Evolutionary conservation across 345 rosid genomes (phyloP).

Genomic region (Pugionium cornutum): DNA sequence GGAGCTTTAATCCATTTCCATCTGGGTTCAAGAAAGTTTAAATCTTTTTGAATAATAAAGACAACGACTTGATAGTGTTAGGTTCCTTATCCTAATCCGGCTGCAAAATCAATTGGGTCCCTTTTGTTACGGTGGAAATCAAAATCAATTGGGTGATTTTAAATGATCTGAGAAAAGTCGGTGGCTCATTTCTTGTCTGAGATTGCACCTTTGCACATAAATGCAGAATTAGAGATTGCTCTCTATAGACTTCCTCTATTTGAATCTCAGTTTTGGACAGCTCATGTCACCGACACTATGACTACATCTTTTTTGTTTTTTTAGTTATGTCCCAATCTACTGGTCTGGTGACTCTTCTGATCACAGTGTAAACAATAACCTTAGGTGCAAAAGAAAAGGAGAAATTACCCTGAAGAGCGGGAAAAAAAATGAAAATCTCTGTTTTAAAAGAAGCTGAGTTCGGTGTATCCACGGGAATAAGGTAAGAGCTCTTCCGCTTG

Average conservation of each 20-base stretch:
- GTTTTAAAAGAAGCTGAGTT: slow-evolving; percentile 80
- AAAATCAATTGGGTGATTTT: slow-evolving; percentile 26
- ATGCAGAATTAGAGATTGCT: slow-evolving; percentile 37
- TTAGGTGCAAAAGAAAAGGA: slow-evolving; percentile 20
- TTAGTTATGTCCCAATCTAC: slow-evolving; percentile 3
- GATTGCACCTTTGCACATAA: slow-evolving; percentile 31
- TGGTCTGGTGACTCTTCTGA: not conserved
- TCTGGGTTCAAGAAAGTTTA: not conserved
- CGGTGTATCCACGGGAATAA: slow-evolving; percentile 91
- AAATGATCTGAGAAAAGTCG: slow-evolving; percentile 28
- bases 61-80: slow-evolving; percentile 13
- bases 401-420: slow-evolving; percentile 31
- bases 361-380: slow-evolving; percentile 2
- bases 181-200: slow-evolving; percentile 31
- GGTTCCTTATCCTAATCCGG: slow-evolving; percentile 28
- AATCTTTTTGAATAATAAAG: too few relatives aligned
- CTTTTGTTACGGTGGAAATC: not conserved
- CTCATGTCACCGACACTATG: slow-evolving; percentile 36
- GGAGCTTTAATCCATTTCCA: too few relatives aligned
- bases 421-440: slow-evolving; percentile 14
- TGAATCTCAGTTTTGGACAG: slow-evolving; percentile 29
- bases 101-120: slow-evolving; percentile 28
- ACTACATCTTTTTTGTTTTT: slow-evolving; percentile 9
- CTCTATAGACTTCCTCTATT: slow-evolving; percentile 30
- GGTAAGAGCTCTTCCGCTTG: slow-evolving; percentile 96